Evolutionary conservation across 2,329 filamentous ascomycete species (phyloP).

Genomic region (Epichloe typhina): DNA sequence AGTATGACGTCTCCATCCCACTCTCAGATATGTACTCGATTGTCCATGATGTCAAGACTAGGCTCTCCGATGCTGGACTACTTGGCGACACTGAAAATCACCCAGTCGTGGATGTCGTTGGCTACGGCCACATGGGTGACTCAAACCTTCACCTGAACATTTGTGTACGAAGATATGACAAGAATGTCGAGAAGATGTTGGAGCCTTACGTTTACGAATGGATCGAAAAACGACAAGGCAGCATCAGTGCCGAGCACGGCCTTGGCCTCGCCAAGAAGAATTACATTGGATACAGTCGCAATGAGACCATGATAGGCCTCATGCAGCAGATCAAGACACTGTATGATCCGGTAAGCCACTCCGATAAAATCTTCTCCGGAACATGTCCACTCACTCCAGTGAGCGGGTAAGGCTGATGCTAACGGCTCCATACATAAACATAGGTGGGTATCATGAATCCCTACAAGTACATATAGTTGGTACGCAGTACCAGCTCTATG

Average conservation of each 20-base stretch:
- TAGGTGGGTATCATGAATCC: constrained; percentile 98
- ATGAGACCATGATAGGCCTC: constrained; percentile 70
- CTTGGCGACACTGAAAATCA: constrained; percentile 62
- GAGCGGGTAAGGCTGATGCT: constrained; percentile 14
- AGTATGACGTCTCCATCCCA: constrained; percentile 95
- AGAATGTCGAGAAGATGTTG: constrained; percentile 70
- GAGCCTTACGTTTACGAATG: constrained; percentile 98
- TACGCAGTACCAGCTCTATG: too few relatives aligned
- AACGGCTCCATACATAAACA: constrained; percentile 21
- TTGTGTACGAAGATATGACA: constrained; percentile 68
- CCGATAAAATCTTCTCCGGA: too few relatives aligned
- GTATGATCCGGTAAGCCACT: constrained; percentile 73
- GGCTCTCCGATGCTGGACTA: constrained; percentile 60
- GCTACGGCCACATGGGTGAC: constrained; percentile 98
- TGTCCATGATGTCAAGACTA: constrained; percentile 70
- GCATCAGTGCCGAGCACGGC: constrained; percentile 94
- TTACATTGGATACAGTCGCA: constrained; percentile 86
- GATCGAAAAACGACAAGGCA: constrained; percentile 77
- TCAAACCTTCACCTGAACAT: constrained; percentile 92
- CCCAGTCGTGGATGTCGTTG: constrained; percentile 80
- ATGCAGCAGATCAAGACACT: constrained; percentile 94
- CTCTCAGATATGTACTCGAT: constrained; percentile 75
- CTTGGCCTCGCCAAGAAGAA: constrained; percentile 88
- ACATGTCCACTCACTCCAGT: not conserved
- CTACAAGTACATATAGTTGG: constrained; percentile 73